Evolutionary conservation across 2,329 filamentous ascomycete species (phyloP), one percentile per base, ranked within the genome.

Genomic region (Hypoxylon sp.): DNA sequence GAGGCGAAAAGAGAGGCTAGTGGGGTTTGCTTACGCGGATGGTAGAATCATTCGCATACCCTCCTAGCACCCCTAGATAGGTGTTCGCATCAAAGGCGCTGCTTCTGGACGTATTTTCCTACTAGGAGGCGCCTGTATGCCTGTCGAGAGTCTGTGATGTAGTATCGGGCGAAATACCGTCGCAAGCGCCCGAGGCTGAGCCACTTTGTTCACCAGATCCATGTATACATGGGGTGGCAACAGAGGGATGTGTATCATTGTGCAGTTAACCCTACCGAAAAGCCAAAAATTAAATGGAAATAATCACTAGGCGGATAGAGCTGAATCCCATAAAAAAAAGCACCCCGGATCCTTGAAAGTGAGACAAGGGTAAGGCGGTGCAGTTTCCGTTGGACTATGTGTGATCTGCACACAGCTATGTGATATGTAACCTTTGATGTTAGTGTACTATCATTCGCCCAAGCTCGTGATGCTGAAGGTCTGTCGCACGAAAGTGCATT

Each of bases 181-280:
- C 63, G 60, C 63, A 69, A 59, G 29, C 48, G 29, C 34, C 56
- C 32, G 57, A 69, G 67, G 63, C 67, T 69, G 57, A 61, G 67
- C 60, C 47, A 43, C 25, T 29, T 34, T 19, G 45, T 39, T 25
- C 16, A 19, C 39, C n/a, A 4, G 27, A 48, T 6, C 16, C 23
- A 48, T 50, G 8, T 16, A n/a, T 61, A 19, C 37, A 21, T 27
- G 9, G 37, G 16, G 8, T 41, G 16, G 34, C 34, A 7, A n/a
- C 16, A n/a, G 16, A 16, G 34, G 37, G 37, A 41, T 41, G 37
- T 41, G 37, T 41, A 21, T 21, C 16, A 16, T 41, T 41, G 37
- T 21, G 16, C 25, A 39, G 25, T 30, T 39, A 7, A 41, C 43
- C 50, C 51, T 25, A 54, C 45, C 21, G 39, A 45, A 9, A 43